Percentiles rank a stretch among this genome's conserved stretches.
Evolutionary conservation across 345 rosid species (phyloP).

Genomic region (Draba incana): DNA sequence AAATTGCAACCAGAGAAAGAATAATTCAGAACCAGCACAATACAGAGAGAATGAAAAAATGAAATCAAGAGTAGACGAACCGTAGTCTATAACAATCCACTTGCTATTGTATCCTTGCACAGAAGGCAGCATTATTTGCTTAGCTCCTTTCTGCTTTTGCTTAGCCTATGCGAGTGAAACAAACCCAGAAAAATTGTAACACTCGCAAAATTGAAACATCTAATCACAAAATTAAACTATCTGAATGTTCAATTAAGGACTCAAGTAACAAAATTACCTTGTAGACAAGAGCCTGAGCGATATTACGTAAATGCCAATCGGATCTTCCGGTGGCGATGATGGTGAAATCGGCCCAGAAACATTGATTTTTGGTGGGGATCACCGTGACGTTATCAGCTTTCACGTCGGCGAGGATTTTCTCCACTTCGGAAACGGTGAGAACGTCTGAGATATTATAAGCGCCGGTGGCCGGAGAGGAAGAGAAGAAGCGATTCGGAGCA

Average conservation of each 20-base stretch:
- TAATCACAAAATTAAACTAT: neutral
- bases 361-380: slow-evolving; percentile 54
- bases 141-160: slow-evolving; percentile 79
- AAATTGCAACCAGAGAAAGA: neutral
- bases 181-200: slow-evolving; percentile 20
- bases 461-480: slow-evolving; percentile 24
- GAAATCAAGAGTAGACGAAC: slow-evolving; percentile 46
- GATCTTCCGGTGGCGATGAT: slow-evolving; percentile 93
- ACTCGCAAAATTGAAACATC: no score
- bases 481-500: slow-evolving; percentile 17
- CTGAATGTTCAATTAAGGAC: neutral
- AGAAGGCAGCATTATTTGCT: slow-evolving; percentile 58
- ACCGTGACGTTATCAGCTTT: slow-evolving; percentile 81
- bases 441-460: slow-evolving; percentile 27
- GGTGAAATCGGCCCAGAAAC: slow-evolving; percentile 75
- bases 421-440: slow-evolving; percentile 43
- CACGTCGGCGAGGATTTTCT: slow-evolving; percentile 80
- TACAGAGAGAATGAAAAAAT: neutral
- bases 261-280: slow-evolving; percentile 41
- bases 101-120: slow-evolving; percentile 80
- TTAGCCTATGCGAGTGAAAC: slow-evolving; percentile 59
- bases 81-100: slow-evolving; percentile 87
- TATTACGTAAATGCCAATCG: slow-evolving; percentile 85
- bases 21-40: neutral
- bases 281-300: slow-evolving; percentile 80